These are phyloP conservation scores for Stagonosporopsis cucurbitacearum DNA, from an alignment of 2,329 filamentous ascomycete genomes.

Conservation along the genomic window DNA sequence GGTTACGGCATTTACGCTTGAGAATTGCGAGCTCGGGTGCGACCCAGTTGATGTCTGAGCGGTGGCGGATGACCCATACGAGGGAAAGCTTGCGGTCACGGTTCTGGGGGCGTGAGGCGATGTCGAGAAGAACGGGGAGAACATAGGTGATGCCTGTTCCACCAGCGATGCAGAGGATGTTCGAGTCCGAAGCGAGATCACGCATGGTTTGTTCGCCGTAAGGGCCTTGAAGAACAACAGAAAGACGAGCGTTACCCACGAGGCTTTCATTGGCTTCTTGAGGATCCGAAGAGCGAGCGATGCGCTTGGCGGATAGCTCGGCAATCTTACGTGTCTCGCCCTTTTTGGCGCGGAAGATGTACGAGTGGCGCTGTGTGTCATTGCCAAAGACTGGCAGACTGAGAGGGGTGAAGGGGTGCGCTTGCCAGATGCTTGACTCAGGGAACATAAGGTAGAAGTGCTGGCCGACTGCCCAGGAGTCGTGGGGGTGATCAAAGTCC, in stretches of 20 bases:
- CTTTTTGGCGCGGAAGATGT: conserved; percentile 46
- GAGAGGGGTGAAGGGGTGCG: conserved; percentile 67
- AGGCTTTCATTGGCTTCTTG: conserved; percentile 32
- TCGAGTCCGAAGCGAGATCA: conserved; percentile 31
- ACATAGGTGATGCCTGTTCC: conserved; percentile 49
- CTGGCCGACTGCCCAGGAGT: conserved; percentile 69
- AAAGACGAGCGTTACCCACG: conserved; percentile 35
- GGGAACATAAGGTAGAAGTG: conserved; percentile 76
- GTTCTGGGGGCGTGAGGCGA: conserved; percentile 33
- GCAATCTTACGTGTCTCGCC: conserved; percentile 45
- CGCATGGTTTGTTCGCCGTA: conserved; percentile 42
- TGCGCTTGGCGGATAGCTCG: conserved; percentile 37
- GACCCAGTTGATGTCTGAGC: conserved; percentile 46
- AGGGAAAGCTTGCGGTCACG: conserved; percentile 39
- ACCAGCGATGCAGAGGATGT: conserved; percentile 47
- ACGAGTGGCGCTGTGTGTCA: conserved; percentile 38
- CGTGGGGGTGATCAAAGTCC: conserved; percentile 68
- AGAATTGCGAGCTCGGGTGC: conserved; percentile 42
- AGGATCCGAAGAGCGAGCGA: conserved; percentile 26
- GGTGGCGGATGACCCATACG: conserved; percentile 45
- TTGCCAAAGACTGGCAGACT: conserved; percentile 34
- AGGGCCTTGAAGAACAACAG: conserved; percentile 44
- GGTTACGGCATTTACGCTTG: conserved; percentile 34
- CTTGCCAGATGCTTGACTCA: conserved; percentile 72
- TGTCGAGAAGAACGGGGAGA: conserved; percentile 44